Conservation (phyloP, 192 early-diverging fungal genomes). For the Chytriomyces hyalinus region DNA sequence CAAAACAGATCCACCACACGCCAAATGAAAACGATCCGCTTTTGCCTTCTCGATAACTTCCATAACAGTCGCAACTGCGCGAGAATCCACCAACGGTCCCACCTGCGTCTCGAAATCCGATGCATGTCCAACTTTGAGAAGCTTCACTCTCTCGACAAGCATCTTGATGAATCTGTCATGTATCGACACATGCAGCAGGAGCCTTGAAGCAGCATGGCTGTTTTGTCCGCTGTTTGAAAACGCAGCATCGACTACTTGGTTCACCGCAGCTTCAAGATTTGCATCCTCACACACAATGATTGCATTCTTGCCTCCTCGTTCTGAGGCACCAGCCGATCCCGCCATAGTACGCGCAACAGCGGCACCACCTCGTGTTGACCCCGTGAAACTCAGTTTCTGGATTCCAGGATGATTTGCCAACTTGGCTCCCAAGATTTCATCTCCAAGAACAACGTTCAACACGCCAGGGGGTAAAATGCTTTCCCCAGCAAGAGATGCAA, state of each 20-base stretch:
- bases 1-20: constrained; percentile 58
- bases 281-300: constrained; percentile 43
- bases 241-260: constrained; percentile 18
- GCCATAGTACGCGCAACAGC: neutral
- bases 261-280: constrained; percentile 20
- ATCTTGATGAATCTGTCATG: constrained; percentile 5
- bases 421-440: constrained; percentile 63
- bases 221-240: constrained; percentile 36
- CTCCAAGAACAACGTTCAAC: constrained; percentile 81
- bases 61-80: neutral
- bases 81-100: constrained; percentile 5
- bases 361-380: constrained; percentile 28
- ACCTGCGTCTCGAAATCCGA: constrained; percentile 6
- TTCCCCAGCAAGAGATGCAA: constrained; percentile 15
- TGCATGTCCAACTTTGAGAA: constrained; percentile 20
- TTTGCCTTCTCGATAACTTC: neutral
- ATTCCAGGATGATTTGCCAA: constrained; percentile 72
- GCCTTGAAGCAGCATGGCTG: constrained; percentile 23
- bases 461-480: constrained; percentile 71
- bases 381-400: constrained; percentile 74
- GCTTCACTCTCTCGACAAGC: neutral
- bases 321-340: constrained; percentile 57
- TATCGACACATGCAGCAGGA: constrained; percentile 13
- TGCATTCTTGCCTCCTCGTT: constrained; percentile 83
- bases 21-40: neutral